Conservation (phyloP, 768 basidiomycete genomes). For the Phylloporus sp. region DNA sequence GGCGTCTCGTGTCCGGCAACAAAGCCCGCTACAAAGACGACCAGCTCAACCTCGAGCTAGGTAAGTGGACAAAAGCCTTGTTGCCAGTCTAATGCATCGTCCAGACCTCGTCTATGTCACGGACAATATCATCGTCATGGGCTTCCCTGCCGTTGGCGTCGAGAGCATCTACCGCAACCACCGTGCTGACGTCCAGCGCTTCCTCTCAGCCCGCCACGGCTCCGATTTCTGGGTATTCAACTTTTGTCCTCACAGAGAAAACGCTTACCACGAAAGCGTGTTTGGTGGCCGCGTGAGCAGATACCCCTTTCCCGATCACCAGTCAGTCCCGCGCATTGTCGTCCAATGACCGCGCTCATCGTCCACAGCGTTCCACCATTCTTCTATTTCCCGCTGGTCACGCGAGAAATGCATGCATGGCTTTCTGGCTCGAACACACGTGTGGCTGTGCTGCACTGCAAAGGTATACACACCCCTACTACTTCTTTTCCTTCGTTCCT, state of each 20-base stretch:
- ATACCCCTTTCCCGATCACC: conserved; percentile 89
- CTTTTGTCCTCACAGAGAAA: conserved; percentile 77
- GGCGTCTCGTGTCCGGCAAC: conserved; percentile 73
- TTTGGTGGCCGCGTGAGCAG: conserved; percentile 75
- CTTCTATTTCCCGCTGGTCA: conserved; percentile 63
- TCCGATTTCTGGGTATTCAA: conserved; percentile 87
- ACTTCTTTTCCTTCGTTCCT: neutral
- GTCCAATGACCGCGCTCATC: neutral
- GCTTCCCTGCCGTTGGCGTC: conserved; percentile 76
- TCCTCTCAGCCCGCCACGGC: conserved; percentile 68
- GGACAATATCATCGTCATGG: conserved; percentile 72
- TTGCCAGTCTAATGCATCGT: conserved; percentile 10
- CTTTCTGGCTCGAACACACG: conserved; percentile 57
- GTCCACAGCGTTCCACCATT: conserved; percentile 66
- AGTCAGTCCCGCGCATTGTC: conserved; percentile 64
- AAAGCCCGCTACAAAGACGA: conserved; percentile 75
- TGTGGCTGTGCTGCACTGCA: conserved; percentile 82
- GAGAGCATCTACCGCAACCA: conserved; percentile 79
- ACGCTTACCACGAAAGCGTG: conserved; percentile 63
- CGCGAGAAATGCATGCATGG: conserved; percentile 72
- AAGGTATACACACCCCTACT: conserved; percentile 49
- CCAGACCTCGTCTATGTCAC: conserved; percentile 67
- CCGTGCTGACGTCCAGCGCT: conserved; percentile 67
- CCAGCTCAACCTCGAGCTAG: conserved; percentile 63
- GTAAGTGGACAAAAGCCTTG: conserved; percentile 36